A percentile compares a stretch with the other conserved stretches of the same genome.
These are phyloP conservation scores for Cicer yamashitae DNA, from an alignment of 306 rosid species.

Conservation along the genomic window DNA sequence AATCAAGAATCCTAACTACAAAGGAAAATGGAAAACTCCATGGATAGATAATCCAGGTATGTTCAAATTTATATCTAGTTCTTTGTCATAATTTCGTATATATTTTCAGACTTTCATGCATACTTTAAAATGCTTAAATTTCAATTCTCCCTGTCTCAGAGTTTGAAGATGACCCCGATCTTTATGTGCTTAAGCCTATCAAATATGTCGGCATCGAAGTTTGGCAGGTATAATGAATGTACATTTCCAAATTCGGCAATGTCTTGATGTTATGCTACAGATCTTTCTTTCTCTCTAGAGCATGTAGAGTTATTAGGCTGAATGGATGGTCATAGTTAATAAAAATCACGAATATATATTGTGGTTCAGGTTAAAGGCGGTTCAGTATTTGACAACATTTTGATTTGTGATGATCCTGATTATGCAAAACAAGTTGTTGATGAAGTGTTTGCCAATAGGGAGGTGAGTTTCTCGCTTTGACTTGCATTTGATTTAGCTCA, in stretches of 20 bases:
- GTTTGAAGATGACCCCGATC: slow-evolving; percentile 68
- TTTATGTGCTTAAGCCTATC: slow-evolving; percentile 67
- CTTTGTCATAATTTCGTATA: slow-evolving; percentile 27
- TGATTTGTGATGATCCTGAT: slow-evolving; percentile 66
- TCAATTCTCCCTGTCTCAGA: slow-evolving; percentile 45
- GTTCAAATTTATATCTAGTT: slow-evolving; percentile 25
- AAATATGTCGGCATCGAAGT: slow-evolving; percentile 66
- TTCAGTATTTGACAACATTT: slow-evolving; percentile 61
- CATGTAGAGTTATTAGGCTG: slow-evolving; percentile 23
- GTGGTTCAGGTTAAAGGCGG: slow-evolving; percentile 67
- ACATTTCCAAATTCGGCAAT: slow-evolving; percentile 23
- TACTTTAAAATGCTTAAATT: slow-evolving; percentile 26
- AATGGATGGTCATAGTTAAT: slow-evolving; percentile 30
- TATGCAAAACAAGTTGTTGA: slow-evolving; percentile 65
- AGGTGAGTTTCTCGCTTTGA: slow-evolving; percentile 49
- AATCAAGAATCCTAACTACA: slow-evolving; percentile 65
- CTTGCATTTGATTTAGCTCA: slow-evolving; percentile 36
- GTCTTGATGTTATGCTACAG: slow-evolving; percentile 14
- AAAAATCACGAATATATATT: slow-evolving; percentile 25
- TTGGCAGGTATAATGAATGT: slow-evolving; percentile 62
- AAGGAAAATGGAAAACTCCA: slow-evolving; percentile 71
- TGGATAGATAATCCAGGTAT: slow-evolving; percentile 68
- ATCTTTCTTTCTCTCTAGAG: background rate
- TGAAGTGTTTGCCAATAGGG: slow-evolving; percentile 59
- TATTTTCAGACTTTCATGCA: slow-evolving; percentile 16